phyloP scores from a whole-genome alignment of 2,329 filamentous ascomycete species.

The Fusarium sp. region DNA sequence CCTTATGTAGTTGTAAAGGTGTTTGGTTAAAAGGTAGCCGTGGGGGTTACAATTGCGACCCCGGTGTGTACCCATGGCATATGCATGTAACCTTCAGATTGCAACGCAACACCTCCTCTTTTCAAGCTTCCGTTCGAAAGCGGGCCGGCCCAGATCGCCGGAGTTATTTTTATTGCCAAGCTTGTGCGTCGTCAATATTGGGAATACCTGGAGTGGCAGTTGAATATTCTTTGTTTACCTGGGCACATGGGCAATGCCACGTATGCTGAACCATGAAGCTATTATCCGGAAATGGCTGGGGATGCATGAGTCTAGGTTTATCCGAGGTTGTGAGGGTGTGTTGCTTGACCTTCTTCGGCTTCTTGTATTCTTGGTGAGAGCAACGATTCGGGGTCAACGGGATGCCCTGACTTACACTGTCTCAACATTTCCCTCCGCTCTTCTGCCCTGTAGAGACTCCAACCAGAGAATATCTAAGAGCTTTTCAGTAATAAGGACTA shows the following conservation, averaged over 20 bases:
- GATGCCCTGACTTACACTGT: fast-evolving
- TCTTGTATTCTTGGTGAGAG: background rate
- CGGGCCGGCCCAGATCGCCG: background rate
- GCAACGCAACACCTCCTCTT: background rate
- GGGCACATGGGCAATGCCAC: background rate
- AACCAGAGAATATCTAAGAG: fast-evolving
- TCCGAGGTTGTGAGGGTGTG: fast-evolving
- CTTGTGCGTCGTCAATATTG: background rate
- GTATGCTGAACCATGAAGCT: fast-evolving
- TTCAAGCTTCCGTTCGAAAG: fast-evolving
- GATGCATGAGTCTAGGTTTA: background rate
- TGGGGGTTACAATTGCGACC: background rate
- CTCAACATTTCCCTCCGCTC: fast-evolving
- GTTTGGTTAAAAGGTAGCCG: fast-evolving
- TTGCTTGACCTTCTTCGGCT: fast-evolving
- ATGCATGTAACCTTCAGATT: background rate
- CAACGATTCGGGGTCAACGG: background rate
- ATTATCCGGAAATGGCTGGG: background rate
- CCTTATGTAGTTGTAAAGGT: background rate
- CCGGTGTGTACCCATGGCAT: background rate
- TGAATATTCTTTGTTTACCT: too few relatives aligned
- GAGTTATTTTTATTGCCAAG: background rate
- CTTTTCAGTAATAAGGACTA: fast-evolving
- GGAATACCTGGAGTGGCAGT: background rate
- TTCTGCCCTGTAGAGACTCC: fast-evolving